Conservation (phyloP, 352 stramenopile species). For the Pythium pectinolyticum region DNA sequence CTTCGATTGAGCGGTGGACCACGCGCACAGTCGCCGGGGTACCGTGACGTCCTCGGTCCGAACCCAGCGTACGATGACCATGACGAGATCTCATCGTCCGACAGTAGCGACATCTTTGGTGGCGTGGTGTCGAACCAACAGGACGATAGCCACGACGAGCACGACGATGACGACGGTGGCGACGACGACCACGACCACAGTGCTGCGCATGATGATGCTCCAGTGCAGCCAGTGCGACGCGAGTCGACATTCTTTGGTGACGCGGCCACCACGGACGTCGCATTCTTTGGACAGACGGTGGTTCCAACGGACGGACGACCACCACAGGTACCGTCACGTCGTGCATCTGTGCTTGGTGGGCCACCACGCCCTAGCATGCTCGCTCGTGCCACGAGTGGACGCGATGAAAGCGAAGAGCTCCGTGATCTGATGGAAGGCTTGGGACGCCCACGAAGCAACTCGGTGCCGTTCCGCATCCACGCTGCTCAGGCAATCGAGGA, state of each 20-base stretch:
- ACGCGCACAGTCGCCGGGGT: slow-evolving; percentile 10
- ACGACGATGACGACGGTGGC: not conserved
- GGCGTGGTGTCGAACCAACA: slow-evolving; percentile 5
- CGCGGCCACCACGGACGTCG: not conserved
- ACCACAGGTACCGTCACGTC: slow-evolving; percentile 4
- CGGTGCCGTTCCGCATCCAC: slow-evolving; percentile 49
- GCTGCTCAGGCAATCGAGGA: slow-evolving; percentile 23
- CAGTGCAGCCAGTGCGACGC: not conserved
- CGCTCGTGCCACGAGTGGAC: not conserved
- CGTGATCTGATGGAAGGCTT: slow-evolving; percentile 61
- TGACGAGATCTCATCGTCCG: slow-evolving; percentile 15
- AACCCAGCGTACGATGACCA: slow-evolving; percentile 18
- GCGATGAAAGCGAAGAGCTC: slow-evolving; percentile 60
- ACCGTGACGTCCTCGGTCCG: slow-evolving; percentile 11
- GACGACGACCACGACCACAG: not conserved
- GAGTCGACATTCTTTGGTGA: slow-evolving; percentile 21
- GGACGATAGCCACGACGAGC: slow-evolving; percentile 5
- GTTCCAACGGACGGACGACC: not conserved
- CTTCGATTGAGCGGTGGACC: slow-evolving; percentile 16
- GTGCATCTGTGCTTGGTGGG: slow-evolving; percentile 6
- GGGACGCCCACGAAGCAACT: slow-evolving; percentile 62
- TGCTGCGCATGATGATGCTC: not conserved
- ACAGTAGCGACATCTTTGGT: slow-evolving; percentile 19
- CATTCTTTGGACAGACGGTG: slow-evolving; percentile 25
- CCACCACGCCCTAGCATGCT: slow-evolving; percentile 18